Evolutionary conservation across 805 yeast species (phyloP).

Genomic region (Candida ponderosae): DNA sequence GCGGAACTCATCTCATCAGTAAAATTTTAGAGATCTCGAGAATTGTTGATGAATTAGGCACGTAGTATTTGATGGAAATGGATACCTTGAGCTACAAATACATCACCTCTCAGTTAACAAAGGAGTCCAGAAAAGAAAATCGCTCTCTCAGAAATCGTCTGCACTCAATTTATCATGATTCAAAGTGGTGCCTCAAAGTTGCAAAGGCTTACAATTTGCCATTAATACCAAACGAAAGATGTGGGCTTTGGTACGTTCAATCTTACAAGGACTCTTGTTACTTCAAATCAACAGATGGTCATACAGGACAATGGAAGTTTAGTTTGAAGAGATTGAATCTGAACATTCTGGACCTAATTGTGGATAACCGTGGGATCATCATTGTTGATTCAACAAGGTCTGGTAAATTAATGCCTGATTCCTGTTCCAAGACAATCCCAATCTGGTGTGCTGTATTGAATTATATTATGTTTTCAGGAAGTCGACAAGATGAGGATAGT

Average conservation of each 20-base stretch:
- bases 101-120: constrained; percentile 17
- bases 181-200: constrained; percentile 39
- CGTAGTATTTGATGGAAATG: not conserved
- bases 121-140: constrained; percentile 40
- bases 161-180: constrained; percentile 64
- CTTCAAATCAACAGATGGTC: constrained; percentile 92
- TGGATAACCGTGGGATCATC: constrained; percentile 36
- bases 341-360: constrained; percentile 51
- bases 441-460: constrained; percentile 86
- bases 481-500: not conserved
- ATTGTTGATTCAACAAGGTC: constrained; percentile 81
- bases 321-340: constrained; percentile 66
- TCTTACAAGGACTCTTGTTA: constrained; percentile 43
- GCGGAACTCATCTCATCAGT: too few relatives aligned
- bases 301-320: constrained; percentile 73
- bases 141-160: constrained; percentile 51
- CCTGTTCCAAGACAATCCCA: constrained; percentile 80
- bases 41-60: too few relatives aligned
- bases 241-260: constrained; percentile 77
- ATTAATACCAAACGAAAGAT: constrained; percentile 68
- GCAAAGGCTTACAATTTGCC: constrained; percentile 30
- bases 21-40: too few relatives aligned
- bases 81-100: too few relatives aligned
- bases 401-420: constrained; percentile 82
- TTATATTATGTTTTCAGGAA: constrained; percentile 29